Evolutionary conservation across 768 basidiomycete species (phyloP).

Genomic region (Phanerodontia chrysosporium): DNA sequence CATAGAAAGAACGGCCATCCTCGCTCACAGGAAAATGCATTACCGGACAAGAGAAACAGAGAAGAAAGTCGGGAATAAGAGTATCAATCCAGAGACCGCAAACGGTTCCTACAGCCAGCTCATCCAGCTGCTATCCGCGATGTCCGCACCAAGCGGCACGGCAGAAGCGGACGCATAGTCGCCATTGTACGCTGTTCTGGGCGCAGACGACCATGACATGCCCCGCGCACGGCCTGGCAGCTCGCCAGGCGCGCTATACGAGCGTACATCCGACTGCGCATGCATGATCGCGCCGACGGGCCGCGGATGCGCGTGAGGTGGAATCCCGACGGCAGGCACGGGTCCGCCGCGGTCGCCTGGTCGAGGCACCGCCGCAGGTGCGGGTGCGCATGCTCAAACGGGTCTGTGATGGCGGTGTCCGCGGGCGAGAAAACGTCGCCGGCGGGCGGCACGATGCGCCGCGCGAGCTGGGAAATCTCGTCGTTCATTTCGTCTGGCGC

Average conservation of each 20-base stretch:
- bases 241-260: conserved; percentile 10
- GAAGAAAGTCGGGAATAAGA: no score
- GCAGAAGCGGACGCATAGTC: background rate
- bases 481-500: conserved; percentile 16
- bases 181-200: background rate
- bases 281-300: conserved; percentile 8
- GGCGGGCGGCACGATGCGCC: conserved; percentile 14
- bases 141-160: conserved; percentile 16
- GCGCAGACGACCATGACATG: background rate
- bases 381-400: conserved; percentile 21
- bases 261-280: conserved; percentile 11
- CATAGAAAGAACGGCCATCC: background rate
- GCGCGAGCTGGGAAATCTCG: conserved; percentile 20
- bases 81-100: background rate
- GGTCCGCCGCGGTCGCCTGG: conserved; percentile 16
- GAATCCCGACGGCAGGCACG: conserved; percentile 12
- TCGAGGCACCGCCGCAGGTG: conserved; percentile 19
- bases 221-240: background rate
- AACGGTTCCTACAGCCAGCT: conserved; percentile 19
- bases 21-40: background rate
- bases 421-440: conserved; percentile 1
- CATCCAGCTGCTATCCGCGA: conserved; percentile 26
- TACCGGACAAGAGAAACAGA: no score
- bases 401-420: conserved; percentile 11
- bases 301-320: conserved; percentile 15